A percentile compares a stretch with the other conserved stretches of the same genome.
Evolutionary conservation across 768 basidiomycete species (phyloP).

Genomic region (Suillus placidus): DNA sequence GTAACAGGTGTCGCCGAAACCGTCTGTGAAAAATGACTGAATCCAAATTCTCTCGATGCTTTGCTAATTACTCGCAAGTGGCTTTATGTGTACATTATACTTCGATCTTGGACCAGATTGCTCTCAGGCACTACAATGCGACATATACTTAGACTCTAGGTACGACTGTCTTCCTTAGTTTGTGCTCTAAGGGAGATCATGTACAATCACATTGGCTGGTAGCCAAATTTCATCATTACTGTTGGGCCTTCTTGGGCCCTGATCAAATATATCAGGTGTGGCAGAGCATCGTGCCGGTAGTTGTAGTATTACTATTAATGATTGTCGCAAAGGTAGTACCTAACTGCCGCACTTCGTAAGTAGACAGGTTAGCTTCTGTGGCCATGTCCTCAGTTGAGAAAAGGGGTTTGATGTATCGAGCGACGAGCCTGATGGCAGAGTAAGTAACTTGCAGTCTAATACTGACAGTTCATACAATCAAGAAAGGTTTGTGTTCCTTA

Average conservation of each 20-base stretch:
- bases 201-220: background rate
- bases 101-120: background rate
- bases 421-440: background rate
- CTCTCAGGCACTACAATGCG: background rate
- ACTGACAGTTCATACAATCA: background rate
- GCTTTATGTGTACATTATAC: background rate
- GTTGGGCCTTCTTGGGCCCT: background rate
- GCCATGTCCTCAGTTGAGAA: background rate
- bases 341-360: too few relatives aligned
- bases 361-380: background rate
- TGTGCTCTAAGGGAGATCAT: background rate
- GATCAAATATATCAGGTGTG: background rate
- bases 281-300: background rate
- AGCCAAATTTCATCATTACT: background rate
- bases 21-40: conserved; percentile 26
- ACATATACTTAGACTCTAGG: background rate
- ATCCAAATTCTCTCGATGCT: background rate
- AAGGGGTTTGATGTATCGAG: background rate
- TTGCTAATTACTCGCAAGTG: background rate
- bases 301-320: background rate
- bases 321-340: background rate
- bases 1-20: conserved; percentile 41
- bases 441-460: too few relatives aligned
- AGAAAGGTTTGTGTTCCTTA: too few relatives aligned
- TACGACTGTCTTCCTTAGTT: background rate